Evolutionary conservation across 2,329 filamentous ascomycete species (phyloP).

Genomic region (Fusarium keratoplasticum): DNA sequence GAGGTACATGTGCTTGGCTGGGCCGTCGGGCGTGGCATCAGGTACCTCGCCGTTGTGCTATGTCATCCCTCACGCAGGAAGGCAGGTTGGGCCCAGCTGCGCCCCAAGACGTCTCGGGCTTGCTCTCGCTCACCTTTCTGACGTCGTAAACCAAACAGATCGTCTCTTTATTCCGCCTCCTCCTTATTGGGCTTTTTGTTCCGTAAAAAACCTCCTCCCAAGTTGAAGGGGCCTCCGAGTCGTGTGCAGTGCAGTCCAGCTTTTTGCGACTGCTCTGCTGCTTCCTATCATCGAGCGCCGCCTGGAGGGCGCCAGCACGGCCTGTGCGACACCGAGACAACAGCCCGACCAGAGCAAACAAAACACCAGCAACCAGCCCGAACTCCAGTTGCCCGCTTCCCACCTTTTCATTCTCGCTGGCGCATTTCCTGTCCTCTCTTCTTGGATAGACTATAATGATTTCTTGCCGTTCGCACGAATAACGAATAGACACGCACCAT

Average conservation of each 20-base stretch:
- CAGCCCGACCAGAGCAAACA: slow-evolving; percentile 21
- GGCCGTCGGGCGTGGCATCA: not conserved
- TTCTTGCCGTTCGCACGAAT: slow-evolving; percentile 22
- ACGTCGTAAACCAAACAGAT: slow-evolving; percentile 36
- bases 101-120: slow-evolving; percentile 39
- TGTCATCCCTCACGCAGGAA: slow-evolving; percentile 38
- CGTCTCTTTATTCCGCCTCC: slow-evolving; percentile 26
- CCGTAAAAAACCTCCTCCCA: slow-evolving; percentile 10
- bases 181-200: slow-evolving; percentile 14
- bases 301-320: slow-evolving; percentile 29
- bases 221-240: not conserved
- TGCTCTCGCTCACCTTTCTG: slow-evolving; percentile 35
- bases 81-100: slow-evolving; percentile 40
- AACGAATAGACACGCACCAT: slow-evolving; percentile 49
- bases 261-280: slow-evolving; percentile 4
- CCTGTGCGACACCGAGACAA: slow-evolving; percentile 36
- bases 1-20: slow-evolving; percentile 15
- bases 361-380: slow-evolving; percentile 23
- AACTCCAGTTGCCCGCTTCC: not conserved
- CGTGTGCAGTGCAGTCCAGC: not conserved
- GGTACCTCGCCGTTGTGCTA: slow-evolving; percentile 32
- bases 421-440: slow-evolving; percentile 19
- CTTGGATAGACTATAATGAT: slow-evolving; percentile 40
- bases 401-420: slow-evolving; percentile 12
- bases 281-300: slow-evolving; percentile 17